A percentile compares a stretch with the other conserved stretches of the same genome.
phyloP scores from a whole-genome alignment of 1,284 basidiomycete genomes.

The Pterulicium gracile region DNA sequence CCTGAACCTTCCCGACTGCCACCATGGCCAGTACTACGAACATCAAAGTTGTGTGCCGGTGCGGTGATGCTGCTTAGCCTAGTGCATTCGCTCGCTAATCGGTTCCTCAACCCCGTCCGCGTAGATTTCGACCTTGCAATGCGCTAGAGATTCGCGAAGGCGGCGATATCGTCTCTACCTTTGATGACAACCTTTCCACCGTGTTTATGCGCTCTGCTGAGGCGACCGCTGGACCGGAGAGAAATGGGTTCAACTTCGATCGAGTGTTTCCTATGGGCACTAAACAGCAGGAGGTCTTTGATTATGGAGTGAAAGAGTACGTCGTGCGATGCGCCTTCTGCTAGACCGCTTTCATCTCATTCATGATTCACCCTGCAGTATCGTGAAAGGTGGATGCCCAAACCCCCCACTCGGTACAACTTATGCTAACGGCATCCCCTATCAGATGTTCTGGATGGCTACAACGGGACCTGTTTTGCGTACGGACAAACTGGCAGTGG shows the following conservation, averaged over 20 bases:
- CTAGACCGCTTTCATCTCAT: conserved; percentile 9
- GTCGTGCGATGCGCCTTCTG: conserved; percentile 20
- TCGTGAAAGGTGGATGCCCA: conserved; percentile 56
- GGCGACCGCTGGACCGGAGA: conserved; percentile 64
- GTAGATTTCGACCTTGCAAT: conserved; percentile 92
- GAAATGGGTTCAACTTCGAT: conserved; percentile 95
- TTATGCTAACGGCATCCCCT: conserved; percentile 6
- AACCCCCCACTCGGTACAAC: conserved; percentile 3
- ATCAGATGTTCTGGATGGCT: conserved; percentile 94
- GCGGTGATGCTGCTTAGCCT: conserved; percentile 18
- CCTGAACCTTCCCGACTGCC: conserved; percentile 11
- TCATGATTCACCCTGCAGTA: conserved; percentile 37
- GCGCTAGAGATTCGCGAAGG: conserved; percentile 84
- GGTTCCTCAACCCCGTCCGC: conserved; percentile 7
- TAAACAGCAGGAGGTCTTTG: conserved; percentile 91
- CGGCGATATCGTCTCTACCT: conserved; percentile 86
- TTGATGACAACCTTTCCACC: conserved; percentile 77
- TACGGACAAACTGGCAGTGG: conserved; percentile 99
- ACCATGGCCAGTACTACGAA: conserved; percentile 70
- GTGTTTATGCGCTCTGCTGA: conserved; percentile 71
- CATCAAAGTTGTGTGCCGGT: conserved; percentile 95
- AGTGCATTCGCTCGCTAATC: not conserved
- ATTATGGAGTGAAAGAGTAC: conserved; percentile 96
- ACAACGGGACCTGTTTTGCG: conserved; percentile 97
- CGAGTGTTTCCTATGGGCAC: conserved; percentile 92